These are phyloP conservation scores for Candida glucosophila DNA, from an alignment of 1,139 yeast species.

Conservation along the genomic window DNA sequence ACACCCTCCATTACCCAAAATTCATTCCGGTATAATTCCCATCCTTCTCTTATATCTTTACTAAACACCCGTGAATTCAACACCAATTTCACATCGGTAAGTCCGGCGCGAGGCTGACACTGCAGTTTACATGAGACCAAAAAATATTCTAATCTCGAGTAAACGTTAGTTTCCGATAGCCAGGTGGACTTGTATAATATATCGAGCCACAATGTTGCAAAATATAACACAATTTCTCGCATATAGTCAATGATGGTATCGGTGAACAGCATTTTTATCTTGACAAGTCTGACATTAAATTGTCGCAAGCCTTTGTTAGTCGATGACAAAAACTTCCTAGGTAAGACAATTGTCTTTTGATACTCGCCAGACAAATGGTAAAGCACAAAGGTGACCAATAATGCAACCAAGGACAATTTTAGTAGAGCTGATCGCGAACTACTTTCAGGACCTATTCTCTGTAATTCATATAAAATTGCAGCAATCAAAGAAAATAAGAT, in stretches of 20 bases:
- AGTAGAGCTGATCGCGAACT: conserved; percentile 30
- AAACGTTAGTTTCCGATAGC: conserved; percentile 20
- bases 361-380: conserved; percentile 89
- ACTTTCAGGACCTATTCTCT: conserved; percentile 16
- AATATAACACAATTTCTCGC: conserved; percentile 28
- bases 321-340: conserved; percentile 66
- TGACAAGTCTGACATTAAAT: conserved; percentile 69
- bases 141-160: conserved; percentile 33
- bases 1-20: conserved; percentile 87
- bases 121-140: conserved; percentile 36
- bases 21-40: conserved; percentile 91
- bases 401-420: conserved; percentile 59
- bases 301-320: conserved; percentile 86
- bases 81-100: conserved; percentile 59
- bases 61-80: conserved; percentile 75
- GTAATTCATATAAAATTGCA: conserved; percentile 33
- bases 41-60: conserved; percentile 80
- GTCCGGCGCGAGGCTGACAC: conserved; percentile 39
- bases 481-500: conserved; percentile 37
- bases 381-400: conserved; percentile 59
- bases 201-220: conserved; percentile 18
- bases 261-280: conserved; percentile 50
- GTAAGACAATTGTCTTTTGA: conserved; percentile 72
- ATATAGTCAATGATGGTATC: conserved; percentile 44
- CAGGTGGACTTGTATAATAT: conserved; percentile 27